Evolutionary conservation across 306 rosid genomes (phyloP).

Genomic region (Sindora glabra): DNA sequence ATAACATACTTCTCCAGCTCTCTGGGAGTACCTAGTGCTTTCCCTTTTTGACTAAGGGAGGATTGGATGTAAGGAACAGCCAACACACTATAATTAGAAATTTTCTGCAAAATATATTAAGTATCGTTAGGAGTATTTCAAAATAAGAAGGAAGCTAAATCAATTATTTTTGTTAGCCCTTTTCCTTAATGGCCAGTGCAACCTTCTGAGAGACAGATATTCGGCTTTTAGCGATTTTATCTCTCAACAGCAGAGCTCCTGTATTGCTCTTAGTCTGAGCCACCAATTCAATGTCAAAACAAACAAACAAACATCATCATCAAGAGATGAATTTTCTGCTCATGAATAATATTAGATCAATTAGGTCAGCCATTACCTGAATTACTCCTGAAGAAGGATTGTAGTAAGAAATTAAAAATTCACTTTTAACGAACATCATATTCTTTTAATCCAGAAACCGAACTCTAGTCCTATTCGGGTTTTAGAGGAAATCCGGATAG

Average conservation of each 20-base stretch:
- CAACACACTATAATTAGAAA: neutral
- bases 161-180: constrained; percentile 15
- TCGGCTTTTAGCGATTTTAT: constrained; percentile 3
- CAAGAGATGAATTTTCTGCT: neutral
- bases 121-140: neutral
- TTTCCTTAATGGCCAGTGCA: constrained; percentile 6
- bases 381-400: neutral
- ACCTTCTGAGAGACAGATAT: constrained; percentile 18
- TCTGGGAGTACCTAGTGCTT: constrained; percentile 14
- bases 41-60: constrained; percentile 22
- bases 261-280: constrained; percentile 5
- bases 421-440: neutral
- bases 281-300: neutral
- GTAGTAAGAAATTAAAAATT: neutral
- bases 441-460: no score
- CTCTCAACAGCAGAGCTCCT: constrained; percentile 1
- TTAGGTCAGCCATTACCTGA: constrained; percentile 18
- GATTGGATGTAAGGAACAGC: constrained; percentile 8
- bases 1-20: constrained; percentile 44
- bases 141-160: neutral
- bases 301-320: neutral
- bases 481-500: no score
- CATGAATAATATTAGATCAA: neutral
- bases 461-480: no score
- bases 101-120: constrained; percentile 11